These are phyloP conservation scores for Seiridium unicorne DNA, from an alignment of 2,329 filamentous ascomycete genomes.

Conservation along the genomic window DNA sequence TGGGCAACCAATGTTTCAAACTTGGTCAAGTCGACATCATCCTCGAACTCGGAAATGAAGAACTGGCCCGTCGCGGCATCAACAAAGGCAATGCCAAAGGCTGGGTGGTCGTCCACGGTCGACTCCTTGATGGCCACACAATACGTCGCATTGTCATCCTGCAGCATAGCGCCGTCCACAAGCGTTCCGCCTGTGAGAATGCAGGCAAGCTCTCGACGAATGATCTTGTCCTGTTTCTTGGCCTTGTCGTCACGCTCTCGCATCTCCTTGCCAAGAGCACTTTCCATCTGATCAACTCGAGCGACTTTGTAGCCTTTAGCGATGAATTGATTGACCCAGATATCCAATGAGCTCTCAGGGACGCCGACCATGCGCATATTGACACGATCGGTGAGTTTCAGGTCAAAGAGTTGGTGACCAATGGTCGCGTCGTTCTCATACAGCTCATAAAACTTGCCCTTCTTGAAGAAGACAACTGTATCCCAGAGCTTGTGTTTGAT, in stretches of 20 bases:
- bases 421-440: conserved; percentile 98
- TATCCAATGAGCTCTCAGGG: conserved; percentile 89
- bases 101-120: conserved; percentile 69
- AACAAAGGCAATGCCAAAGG: conserved; percentile 90
- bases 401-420: conserved; percentile 92
- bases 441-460: conserved; percentile 98
- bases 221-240: conserved; percentile 86
- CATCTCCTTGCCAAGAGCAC: conserved; percentile 95
- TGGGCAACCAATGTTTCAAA: conserved; percentile 97
- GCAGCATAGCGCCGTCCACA: conserved; percentile 94
- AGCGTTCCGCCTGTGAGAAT: conserved; percentile 91
- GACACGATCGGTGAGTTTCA: conserved; percentile 95
- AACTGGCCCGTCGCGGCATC: conserved; percentile 97
- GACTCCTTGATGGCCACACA: conserved; percentile 93
- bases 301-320: conserved; percentile 98
- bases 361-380: conserved; percentile 99
- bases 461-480: conserved; percentile 98
- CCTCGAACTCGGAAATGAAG: conserved; percentile 85
- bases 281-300: conserved; percentile 94
- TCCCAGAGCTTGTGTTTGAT: conserved; percentile 99
- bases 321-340: conserved; percentile 98
- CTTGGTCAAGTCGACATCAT: conserved; percentile 90
- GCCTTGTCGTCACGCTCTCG: conserved; percentile 77
- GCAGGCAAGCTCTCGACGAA: conserved; percentile 84
- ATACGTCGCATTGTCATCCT: conserved; percentile 96